Conservation (phyloP, 192 early-diverging fungal species). For the Bifiguratus adelaidae region DNA sequence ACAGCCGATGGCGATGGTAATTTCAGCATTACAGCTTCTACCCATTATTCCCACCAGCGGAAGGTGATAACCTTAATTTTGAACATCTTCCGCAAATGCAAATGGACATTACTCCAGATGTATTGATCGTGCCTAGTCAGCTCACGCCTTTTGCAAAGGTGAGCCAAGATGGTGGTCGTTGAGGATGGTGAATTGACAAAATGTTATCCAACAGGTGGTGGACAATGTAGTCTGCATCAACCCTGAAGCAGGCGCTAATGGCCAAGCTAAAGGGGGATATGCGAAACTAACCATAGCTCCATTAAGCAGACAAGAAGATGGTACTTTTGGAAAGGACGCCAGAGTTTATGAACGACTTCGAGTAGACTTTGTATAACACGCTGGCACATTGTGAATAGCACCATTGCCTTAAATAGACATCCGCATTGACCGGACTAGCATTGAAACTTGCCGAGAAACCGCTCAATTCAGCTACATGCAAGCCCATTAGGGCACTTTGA, state of each 20-base stretch:
- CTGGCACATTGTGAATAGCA: no score
- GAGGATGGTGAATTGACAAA: background rate
- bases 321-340: constrained; percentile 2
- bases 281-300: constrained; percentile 66
- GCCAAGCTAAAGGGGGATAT: constrained; percentile 71
- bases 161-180: background rate
- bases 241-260: constrained; percentile 65
- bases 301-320: constrained; percentile 6
- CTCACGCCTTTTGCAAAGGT: constrained; percentile 63
- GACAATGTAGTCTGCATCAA: constrained; percentile 78
- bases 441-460: no score
- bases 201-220: constrained; percentile 22
- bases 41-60: constrained; percentile 59
- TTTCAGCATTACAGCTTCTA: constrained; percentile 46
- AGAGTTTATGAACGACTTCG: constrained; percentile 7
- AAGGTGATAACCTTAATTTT: constrained; percentile 17
- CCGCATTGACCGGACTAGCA: no score
- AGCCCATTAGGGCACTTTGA: no score
- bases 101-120: constrained; percentile 63
- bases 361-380: constrained; percentile 11
- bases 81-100: constrained; percentile 12
- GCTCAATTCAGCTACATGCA: no score
- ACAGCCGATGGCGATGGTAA: background rate
- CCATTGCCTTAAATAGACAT: no score
- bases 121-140: constrained; percentile 68